A percentile compares a stretch with the other conserved stretches of the same genome.
These are phyloP conservation scores for Mercurialis annua DNA, from an alignment of 345 rosid genomes.

Conservation along the genomic window DNA sequence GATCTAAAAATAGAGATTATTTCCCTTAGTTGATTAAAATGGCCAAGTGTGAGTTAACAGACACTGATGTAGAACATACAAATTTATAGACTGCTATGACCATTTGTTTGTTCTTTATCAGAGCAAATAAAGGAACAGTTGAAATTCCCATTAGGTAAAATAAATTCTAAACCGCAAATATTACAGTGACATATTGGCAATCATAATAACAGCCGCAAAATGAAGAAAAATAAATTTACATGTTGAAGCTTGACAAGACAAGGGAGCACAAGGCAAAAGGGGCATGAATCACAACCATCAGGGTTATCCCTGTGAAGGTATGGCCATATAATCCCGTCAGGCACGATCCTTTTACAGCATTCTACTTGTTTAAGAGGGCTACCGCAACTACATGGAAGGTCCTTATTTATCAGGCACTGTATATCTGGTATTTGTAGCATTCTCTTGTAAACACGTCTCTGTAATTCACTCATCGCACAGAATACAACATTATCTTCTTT, in stretches of 20 bases:
- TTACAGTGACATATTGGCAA: background rate
- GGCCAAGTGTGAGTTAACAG: no score
- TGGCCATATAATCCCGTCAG: conserved; percentile 86
- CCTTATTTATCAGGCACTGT: conserved; percentile 88
- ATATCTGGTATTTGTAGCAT: conserved; percentile 79
- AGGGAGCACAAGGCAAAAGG: conserved; percentile 92
- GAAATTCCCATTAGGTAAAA: background rate
- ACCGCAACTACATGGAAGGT: conserved; percentile 78
- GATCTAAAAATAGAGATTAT: no score
- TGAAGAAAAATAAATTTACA: conserved; percentile 32
- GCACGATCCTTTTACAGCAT: conserved; percentile 86
- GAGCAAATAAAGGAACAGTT: background rate
- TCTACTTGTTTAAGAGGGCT: conserved; percentile 86
- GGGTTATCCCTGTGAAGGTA: conserved; percentile 77
- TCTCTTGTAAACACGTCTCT: conserved; percentile 75
- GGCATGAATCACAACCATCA: conserved; percentile 96
- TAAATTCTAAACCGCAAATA: background rate
- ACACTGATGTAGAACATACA: no score
- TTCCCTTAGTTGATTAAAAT: no score
- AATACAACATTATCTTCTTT: conserved; percentile 96
- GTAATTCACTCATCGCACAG: conserved; percentile 89
- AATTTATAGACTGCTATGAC: no score
- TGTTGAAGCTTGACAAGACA: conserved; percentile 86
- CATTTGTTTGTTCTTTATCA: background rate
- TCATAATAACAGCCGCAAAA: background rate